Percentiles rank a stretch among this genome's conserved stretches.
Evolutionary conservation across 78 protist species (phyloP).

Genomic region (Dictyostelium citrinum): DNA sequence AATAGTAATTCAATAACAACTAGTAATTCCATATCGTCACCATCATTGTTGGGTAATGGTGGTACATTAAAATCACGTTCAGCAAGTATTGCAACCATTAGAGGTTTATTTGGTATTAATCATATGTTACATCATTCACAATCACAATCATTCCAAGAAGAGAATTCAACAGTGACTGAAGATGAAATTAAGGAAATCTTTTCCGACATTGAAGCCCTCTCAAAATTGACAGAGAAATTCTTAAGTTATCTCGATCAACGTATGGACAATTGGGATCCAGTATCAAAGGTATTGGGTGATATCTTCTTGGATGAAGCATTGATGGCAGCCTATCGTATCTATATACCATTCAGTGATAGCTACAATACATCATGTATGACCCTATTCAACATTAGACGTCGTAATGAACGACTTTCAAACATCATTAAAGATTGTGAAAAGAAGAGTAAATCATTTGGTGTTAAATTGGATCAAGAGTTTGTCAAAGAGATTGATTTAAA

Average conservation of each 20-base stretch:
- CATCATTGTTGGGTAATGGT: background rate
- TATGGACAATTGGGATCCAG: constrained; percentile 46
- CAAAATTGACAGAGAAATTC: constrained; percentile 21
- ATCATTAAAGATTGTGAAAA: constrained; percentile 64
- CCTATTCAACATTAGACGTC: constrained; percentile 16
- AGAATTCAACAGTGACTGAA: constrained; percentile 1
- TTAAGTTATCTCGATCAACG: background rate
- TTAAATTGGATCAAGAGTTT: constrained; percentile 28
- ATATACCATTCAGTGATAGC: constrained; percentile 49
- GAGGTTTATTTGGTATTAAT: constrained; percentile 53
- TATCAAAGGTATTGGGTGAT: constrained; percentile 30
- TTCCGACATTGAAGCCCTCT: constrained; percentile 1
- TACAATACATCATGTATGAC: constrained; percentile 56
- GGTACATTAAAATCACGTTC: constrained; percentile 18
- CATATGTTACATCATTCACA: constrained; percentile 1
- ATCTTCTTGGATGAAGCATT: constrained; percentile 49
- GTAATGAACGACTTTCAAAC: constrained; percentile 25
- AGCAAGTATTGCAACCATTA: constrained; percentile 27
- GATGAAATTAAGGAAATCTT: constrained; percentile 63
- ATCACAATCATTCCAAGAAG: background rate
- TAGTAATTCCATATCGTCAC: constrained; percentile 27
- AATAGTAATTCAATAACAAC: background rate
- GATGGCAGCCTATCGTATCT: constrained; percentile 17
- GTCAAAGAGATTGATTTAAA: constrained; percentile 47
- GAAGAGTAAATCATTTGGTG: constrained; percentile 24